A percentile compares a stretch with the other conserved stretches of the same genome.
These are phyloP conservation scores for Leptodontidium sp. DNA, from an alignment of 2,329 filamentous ascomycete species.

Conservation along the genomic window DNA sequence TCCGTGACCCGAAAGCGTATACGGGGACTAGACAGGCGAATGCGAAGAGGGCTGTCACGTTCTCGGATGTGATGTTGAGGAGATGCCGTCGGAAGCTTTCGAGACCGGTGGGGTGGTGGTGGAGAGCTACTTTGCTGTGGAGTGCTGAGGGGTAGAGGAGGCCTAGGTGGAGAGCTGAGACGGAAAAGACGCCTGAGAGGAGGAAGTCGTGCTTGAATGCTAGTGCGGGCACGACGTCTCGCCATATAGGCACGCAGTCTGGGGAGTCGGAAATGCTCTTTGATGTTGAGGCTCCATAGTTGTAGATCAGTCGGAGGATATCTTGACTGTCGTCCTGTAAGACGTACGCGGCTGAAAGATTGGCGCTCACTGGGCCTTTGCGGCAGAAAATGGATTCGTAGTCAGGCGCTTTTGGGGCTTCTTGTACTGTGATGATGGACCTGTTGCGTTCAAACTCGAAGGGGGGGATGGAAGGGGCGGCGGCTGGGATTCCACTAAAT, in stretches of 20 bases:
- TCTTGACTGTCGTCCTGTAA: slow-evolving; percentile 2
- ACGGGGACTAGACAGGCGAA: slow-evolving; percentile 1
- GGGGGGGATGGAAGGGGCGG: not conserved
- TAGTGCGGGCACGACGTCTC: not conserved
- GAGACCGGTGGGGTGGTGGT: not conserved
- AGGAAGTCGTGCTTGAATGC: not conserved
- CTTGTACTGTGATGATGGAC: not conserved
- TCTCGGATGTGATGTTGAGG: not conserved
- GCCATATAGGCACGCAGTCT: slow-evolving; percentile 1
- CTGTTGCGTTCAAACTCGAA: not conserved
- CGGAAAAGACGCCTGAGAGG: slow-evolving; percentile 9
- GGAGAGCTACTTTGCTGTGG: slow-evolving; percentile 4
- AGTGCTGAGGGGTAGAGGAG: not conserved
- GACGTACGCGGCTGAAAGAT: not conserved
- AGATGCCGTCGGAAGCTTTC: not conserved
- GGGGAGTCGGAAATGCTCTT: not conserved
- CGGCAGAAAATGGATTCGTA: slow-evolving; percentile 6
- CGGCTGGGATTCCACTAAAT: not conserved
- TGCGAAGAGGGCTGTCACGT: slow-evolving; percentile 1
- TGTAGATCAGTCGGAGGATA: not conserved
- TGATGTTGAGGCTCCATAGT: slow-evolving; percentile 2
- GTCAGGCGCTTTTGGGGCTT: not conserved
- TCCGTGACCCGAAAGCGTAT: not conserved
- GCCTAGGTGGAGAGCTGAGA: slow-evolving; percentile 1
- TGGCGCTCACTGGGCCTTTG: not conserved